phyloP scores from a whole-genome alignment of 2,329 filamentous ascomycete genomes.

The Fusarium sulawesiense region DNA sequence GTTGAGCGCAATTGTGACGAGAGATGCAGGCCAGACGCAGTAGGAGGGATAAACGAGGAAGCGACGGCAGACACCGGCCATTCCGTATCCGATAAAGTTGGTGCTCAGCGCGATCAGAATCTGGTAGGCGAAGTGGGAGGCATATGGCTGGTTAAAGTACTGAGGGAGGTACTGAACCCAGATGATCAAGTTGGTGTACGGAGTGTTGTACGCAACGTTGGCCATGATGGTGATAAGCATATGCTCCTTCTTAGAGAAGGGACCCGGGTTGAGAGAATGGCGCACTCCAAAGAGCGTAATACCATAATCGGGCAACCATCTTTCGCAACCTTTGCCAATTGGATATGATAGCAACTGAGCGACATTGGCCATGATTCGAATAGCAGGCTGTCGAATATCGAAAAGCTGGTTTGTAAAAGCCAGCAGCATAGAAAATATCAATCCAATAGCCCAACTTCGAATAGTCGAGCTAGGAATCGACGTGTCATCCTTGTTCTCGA shows the following conservation, averaged over 20 bases:
- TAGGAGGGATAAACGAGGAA: slow-evolving; percentile 68
- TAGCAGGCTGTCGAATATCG: slow-evolving; percentile 66
- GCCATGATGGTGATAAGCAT: slow-evolving; percentile 72
- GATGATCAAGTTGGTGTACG: slow-evolving; percentile 67
- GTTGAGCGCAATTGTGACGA: slow-evolving; percentile 67
- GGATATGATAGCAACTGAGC: slow-evolving; percentile 68
- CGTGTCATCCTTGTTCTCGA: slow-evolving; percentile 66
- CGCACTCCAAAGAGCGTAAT: slow-evolving; percentile 60
- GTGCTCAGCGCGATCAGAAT: slow-evolving; percentile 66
- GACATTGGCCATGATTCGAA: slow-evolving; percentile 65
- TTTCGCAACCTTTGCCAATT: slow-evolving; percentile 63
- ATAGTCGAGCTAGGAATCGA: slow-evolving; percentile 64
- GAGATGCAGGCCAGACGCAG: slow-evolving; percentile 67
- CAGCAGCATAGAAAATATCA: slow-evolving; percentile 62
- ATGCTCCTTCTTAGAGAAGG: slow-evolving; percentile 70
- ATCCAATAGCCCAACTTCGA: slow-evolving; percentile 64
- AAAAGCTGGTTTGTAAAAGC: slow-evolving; percentile 69
- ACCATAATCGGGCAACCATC: slow-evolving; percentile 61
- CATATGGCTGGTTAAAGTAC: slow-evolving; percentile 67
- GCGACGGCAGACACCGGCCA: slow-evolving; percentile 65
- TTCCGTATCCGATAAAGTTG: slow-evolving; percentile 69
- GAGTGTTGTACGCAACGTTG: slow-evolving; percentile 65
- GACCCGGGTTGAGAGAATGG: slow-evolving; percentile 65
- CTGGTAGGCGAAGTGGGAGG: slow-evolving; percentile 64
- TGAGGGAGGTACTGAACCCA: slow-evolving; percentile 64